Percentiles rank a stretch among this genome's conserved stretches.
Evolutionary conservation across 352 stramenopile species (phyloP).

Genomic region (Globisporangium spiculum): DNA sequence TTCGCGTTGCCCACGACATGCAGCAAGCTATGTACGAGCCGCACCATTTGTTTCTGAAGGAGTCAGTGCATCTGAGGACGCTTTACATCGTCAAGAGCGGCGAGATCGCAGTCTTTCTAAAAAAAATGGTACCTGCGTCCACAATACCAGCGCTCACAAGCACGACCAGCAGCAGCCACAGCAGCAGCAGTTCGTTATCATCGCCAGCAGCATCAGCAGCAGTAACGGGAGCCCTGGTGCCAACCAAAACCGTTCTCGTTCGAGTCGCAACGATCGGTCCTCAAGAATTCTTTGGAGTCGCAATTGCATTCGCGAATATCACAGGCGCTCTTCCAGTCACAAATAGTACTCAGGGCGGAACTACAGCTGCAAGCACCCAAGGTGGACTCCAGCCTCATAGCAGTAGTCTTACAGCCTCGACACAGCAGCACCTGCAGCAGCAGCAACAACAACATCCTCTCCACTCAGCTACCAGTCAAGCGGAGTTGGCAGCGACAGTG

Average conservation of each 20-base stretch:
- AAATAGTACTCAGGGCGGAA: not conserved
- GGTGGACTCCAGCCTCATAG: not conserved
- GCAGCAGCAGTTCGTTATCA: not conserved
- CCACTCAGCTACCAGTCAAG: not conserved
- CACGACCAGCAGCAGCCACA: not conserved
- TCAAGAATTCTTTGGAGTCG: constrained; percentile 63
- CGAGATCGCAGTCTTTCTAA: constrained; percentile 66
- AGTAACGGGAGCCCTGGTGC: not conserved
- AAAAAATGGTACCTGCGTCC: constrained; percentile 19
- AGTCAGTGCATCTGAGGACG: constrained; percentile 39
- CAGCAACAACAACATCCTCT: not conserved
- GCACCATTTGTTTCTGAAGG: constrained; percentile 59
- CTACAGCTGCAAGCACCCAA: not conserved
- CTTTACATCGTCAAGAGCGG: constrained; percentile 73
- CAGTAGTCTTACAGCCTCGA: not conserved
- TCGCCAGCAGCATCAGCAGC: not conserved
- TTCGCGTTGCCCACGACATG: constrained; percentile 71
- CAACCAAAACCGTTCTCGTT: constrained; percentile 36
- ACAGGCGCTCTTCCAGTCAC: not conserved
- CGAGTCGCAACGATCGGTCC: constrained; percentile 69
- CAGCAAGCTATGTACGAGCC: constrained; percentile 52
- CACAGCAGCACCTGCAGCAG: not conserved
- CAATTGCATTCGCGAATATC: constrained; percentile 39
- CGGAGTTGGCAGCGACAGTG: constrained; percentile 36
- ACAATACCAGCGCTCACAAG: constrained; percentile 1